These are phyloP conservation scores for Piedraia hortae DNA, from an alignment of 2,329 filamentous ascomycete genomes.

Conservation along the genomic window DNA sequence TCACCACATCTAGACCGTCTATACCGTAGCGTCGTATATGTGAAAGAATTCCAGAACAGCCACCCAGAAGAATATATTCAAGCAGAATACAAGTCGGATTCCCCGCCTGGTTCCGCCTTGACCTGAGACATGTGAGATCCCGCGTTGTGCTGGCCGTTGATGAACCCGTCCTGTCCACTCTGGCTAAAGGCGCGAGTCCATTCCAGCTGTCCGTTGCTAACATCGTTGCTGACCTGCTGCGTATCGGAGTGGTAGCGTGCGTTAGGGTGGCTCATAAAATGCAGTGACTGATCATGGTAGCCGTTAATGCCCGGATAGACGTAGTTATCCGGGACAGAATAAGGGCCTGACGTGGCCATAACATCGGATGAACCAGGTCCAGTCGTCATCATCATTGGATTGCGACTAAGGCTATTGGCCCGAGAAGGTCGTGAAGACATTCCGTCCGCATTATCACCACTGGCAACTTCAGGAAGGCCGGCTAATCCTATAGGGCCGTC, in stretches of 20 bases:
- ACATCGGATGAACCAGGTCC: constrained; percentile 8
- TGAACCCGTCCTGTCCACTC: constrained; percentile 19
- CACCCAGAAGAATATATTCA: no score
- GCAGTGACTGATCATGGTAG: constrained; percentile 11
- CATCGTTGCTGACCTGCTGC: constrained; percentile 12
- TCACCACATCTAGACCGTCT: no score
- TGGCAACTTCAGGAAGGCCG: constrained; percentile 10
- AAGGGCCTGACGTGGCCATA: constrained; percentile 10
- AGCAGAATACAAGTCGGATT: no score
- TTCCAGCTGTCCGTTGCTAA: constrained; percentile 13
- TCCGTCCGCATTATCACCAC: constrained; percentile 1
- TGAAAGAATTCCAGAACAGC: no score
- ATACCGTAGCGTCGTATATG: no score
- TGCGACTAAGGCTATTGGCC: constrained; percentile 22
- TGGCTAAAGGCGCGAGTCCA: constrained; percentile 20
- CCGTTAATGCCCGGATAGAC: constrained; percentile 10
- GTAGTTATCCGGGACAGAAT: constrained; percentile 11
- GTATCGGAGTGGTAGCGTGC: constrained; percentile 14
- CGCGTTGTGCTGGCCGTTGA: constrained; percentile 19
- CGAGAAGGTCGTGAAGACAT: constrained; percentile 22
- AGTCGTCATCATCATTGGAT: no score
- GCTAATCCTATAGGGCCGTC: constrained; percentile 13
- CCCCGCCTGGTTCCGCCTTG: no score
- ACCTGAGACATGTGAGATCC: constrained; percentile 12
- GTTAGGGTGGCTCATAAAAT: constrained; percentile 15